These are phyloP conservation scores for Orbilia oligospora DNA, from an alignment of 2,329 filamentous ascomycete species.

Conservation along the genomic window DNA sequence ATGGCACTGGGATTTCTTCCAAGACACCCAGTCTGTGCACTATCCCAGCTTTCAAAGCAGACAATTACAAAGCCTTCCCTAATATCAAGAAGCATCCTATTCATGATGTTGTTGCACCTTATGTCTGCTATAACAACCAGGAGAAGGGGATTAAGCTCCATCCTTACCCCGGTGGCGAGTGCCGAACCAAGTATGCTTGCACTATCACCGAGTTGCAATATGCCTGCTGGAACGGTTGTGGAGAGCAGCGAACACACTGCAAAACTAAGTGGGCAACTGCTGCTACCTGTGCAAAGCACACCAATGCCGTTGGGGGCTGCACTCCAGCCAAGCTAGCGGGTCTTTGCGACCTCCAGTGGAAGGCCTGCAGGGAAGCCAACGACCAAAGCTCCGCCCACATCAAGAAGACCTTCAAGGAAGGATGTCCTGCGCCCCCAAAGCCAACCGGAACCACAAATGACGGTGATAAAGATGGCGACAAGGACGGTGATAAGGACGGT, in stretches of 20 bases:
- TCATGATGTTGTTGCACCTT: background rate
- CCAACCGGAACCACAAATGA: background rate
- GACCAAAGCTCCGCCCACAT: slow-evolving; percentile 12
- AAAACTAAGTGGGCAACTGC: background rate
- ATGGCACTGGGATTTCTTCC: background rate
- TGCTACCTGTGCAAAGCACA: background rate
- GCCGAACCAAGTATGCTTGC: slow-evolving; percentile 31
- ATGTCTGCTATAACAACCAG: slow-evolving; percentile 6
- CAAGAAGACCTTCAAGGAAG: slow-evolving; percentile 14
- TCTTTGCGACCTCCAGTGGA: slow-evolving; percentile 11
- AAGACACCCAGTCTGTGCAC: slow-evolving; percentile 14
- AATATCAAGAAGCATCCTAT: slow-evolving; percentile 8
- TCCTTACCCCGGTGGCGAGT: slow-evolving; percentile 9
- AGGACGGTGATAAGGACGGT: background rate
- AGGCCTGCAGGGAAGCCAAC: slow-evolving; percentile 32
- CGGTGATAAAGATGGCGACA: background rate
- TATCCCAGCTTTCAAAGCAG: background rate
- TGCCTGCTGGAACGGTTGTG: slow-evolving; percentile 47
- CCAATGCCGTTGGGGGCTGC: slow-evolving; percentile 1
- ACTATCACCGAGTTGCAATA: slow-evolving; percentile 19
- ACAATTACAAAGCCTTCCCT: slow-evolving; percentile 3
- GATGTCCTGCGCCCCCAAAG: background rate
- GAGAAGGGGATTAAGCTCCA: slow-evolving; percentile 25
- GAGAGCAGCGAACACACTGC: slow-evolving; percentile 35
- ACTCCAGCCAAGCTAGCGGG: background rate